Base-by-base conservation (phyloP, 2,329 filamentous ascomycete species). In the Didymella segeticola region DNA sequence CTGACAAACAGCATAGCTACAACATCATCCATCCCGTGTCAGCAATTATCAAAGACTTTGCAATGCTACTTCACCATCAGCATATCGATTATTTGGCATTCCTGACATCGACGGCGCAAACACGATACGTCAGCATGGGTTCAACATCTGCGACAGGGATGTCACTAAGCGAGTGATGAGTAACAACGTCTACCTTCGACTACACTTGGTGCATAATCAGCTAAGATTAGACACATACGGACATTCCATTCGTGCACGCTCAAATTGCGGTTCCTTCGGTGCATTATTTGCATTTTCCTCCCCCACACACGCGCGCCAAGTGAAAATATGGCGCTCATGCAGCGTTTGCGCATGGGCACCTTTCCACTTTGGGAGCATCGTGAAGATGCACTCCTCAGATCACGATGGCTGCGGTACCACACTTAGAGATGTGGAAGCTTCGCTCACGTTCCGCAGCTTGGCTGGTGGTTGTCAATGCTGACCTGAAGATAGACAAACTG, bases 141-240 rank as follows among this genome's bases (percentile, higher is more conserved):
- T 33, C 43, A 45, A 52, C 49, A 42, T 38, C 53, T 61, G 52
- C 56, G 47, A 42, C 42, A 48, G 48, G 34, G 34, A 20, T 20
- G 1, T 31, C 38, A 52, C 54, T 60, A 56, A 47, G 61, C 59
- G 53, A 63, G 53, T 67, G 70, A 67, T 72, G 70, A 73, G 64
- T 72, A 68, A 71, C 71, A 68, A 71, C 59, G 42, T 43, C 58
- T 46, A 48, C 49, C 30, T 31, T 10, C 34, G 52, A 62, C 53
- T 58, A 57, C 57, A 60, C 33, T 59, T 69, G 62, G 63, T 68
- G 63, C 66, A 60, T 52, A 62, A 42, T 57, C 48, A 60, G 58
- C 70, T 72, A 72, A 72, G 71, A 67, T 69, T 72, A 69, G 67
- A 64, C 53, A 47, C 39, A 41, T 48, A 38, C 25, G 45, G 47